A percentile compares a stretch with the other conserved stretches of the same genome.
Evolutionary conservation across 345 rosid genomes (phyloP).

Genomic region (Murraya koenigii): DNA sequence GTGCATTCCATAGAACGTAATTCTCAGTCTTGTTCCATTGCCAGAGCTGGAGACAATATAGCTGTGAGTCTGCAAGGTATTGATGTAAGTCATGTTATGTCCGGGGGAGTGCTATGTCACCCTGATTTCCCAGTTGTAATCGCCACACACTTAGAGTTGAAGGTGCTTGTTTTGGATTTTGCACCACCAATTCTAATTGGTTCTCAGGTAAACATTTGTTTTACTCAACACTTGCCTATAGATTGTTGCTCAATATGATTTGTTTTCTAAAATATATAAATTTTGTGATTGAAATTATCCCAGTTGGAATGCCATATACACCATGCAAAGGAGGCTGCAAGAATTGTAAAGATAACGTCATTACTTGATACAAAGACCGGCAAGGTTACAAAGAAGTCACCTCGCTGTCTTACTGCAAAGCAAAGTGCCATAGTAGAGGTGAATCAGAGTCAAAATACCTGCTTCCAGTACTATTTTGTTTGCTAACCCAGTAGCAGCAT

Average conservation of each 20-base stretch:
- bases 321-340: slow-evolving; percentile 85
- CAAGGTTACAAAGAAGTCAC: slow-evolving; percentile 67
- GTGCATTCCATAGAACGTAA: slow-evolving; percentile 73
- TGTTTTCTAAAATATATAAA: slow-evolving; percentile 6
- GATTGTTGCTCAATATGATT: slow-evolving; percentile 3
- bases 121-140: slow-evolving; percentile 78
- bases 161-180: slow-evolving; percentile 67
- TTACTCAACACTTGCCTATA: background rate
- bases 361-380: slow-evolving; percentile 89
- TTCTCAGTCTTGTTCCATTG: slow-evolving; percentile 63
- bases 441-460: slow-evolving; percentile 6
- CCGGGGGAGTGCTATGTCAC: slow-evolving; percentile 93
- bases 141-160: slow-evolving; percentile 71
- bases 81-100: slow-evolving; percentile 59
- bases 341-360: slow-evolving; percentile 56
- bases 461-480: background rate
- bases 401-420: slow-evolving; percentile 74
- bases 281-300: slow-evolving; percentile 11
- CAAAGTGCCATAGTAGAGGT: slow-evolving; percentile 88
- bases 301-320: slow-evolving; percentile 93
- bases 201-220: slow-evolving; percentile 53
- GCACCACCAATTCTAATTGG: slow-evolving; percentile 78
- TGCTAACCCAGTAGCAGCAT: background rate
- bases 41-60: slow-evolving; percentile 90
- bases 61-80: slow-evolving; percentile 67